Conservation (phyloP, 257 asterid species). For the Jasminum sambac region DNA sequence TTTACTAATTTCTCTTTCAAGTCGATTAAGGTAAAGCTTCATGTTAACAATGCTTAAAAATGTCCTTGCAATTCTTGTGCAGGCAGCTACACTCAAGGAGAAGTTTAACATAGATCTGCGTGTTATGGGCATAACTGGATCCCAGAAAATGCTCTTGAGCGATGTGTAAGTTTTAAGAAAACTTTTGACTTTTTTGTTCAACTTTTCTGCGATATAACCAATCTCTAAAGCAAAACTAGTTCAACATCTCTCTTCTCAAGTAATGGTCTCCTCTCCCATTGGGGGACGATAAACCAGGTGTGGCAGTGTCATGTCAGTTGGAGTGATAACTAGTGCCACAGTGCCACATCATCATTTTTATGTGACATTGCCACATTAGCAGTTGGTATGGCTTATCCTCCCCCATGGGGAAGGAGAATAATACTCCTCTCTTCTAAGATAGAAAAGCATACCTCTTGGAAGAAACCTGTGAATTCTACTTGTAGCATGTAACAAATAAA, state of each 20-base stretch:
- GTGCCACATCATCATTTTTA: too few species aligned
- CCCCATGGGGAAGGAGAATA: too few species aligned
- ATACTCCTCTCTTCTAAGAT: neutral
- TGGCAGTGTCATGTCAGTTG: too few species aligned
- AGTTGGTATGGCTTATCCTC: too few species aligned
- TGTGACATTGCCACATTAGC: too few species aligned
- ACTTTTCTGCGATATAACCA: constrained; percentile 7
- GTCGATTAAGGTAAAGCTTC: constrained; percentile 2
- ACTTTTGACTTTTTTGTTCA: constrained; percentile 15
- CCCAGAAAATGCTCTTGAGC: constrained; percentile 73
- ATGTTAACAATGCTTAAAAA: constrained; percentile 1
- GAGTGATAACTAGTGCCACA: too few species aligned
- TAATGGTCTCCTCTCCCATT: too few species aligned
- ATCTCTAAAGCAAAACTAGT: neutral
- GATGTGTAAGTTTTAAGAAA: constrained; percentile 56
- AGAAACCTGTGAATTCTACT: neutral
- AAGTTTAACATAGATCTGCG: constrained; percentile 94
- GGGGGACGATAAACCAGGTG: too few species aligned
- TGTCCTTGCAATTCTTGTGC: constrained; percentile 29
- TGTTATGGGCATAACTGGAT: constrained; percentile 90
- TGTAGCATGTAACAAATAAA: neutral
- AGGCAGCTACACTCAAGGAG: constrained; percentile 95
- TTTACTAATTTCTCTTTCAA: neutral
- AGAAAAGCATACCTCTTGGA: neutral
- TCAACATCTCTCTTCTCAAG: neutral